Evolutionary conservation across 192 early-diverging fungal genomes (phyloP).

Genomic region (Coemansia sp.): DNA sequence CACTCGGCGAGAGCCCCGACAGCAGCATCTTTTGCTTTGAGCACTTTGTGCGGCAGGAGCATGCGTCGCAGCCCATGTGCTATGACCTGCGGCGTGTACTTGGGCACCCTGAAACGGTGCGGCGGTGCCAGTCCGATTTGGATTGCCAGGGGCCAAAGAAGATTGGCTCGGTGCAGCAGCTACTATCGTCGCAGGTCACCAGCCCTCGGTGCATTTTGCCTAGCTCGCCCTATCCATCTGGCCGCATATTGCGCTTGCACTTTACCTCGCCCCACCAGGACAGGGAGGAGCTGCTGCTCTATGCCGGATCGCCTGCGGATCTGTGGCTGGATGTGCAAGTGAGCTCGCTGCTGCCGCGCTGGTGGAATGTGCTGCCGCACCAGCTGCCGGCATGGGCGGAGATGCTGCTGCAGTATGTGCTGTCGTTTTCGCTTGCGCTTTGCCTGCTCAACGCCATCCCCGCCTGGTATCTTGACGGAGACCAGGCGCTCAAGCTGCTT

Average conservation of each 20-base stretch:
- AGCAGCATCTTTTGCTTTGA: slow-evolving; percentile 33
- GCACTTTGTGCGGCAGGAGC: neutral
- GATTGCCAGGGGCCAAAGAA: slow-evolving; percentile 5
- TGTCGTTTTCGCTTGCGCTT: slow-evolving; percentile 37
- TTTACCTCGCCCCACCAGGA: neutral
- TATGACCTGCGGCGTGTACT: slow-evolving; percentile 18
- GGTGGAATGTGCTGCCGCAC: slow-evolving; percentile 12
- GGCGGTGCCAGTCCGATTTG: slow-evolving; percentile 11
- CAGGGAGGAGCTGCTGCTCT: slow-evolving; percentile 5
- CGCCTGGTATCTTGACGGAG: slow-evolving; percentile 32
- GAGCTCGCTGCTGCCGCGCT: slow-evolving; percentile 22
- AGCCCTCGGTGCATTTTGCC: slow-evolving; percentile 13
- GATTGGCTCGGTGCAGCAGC: neutral
- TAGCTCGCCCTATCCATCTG: slow-evolving; percentile 13
- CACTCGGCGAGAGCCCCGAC: slow-evolving; percentile 42
- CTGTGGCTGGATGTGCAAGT: slow-evolving; percentile 40
- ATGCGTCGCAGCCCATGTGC: slow-evolving; percentile 21
- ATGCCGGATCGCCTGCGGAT: slow-evolving; percentile 13
- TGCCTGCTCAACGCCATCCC: slow-evolving; percentile 35
- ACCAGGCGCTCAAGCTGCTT: slow-evolving; percentile 15
- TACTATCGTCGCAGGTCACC: neutral
- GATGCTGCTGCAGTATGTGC: slow-evolving; percentile 23
- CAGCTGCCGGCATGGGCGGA: slow-evolving; percentile 17
- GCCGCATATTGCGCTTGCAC: slow-evolving; percentile 34
- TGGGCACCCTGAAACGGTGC: neutral